These are phyloP conservation scores for Lanmaoa rubissima DNA, from an alignment of 768 basidiomycete genomes.

Conservation along the genomic window DNA sequence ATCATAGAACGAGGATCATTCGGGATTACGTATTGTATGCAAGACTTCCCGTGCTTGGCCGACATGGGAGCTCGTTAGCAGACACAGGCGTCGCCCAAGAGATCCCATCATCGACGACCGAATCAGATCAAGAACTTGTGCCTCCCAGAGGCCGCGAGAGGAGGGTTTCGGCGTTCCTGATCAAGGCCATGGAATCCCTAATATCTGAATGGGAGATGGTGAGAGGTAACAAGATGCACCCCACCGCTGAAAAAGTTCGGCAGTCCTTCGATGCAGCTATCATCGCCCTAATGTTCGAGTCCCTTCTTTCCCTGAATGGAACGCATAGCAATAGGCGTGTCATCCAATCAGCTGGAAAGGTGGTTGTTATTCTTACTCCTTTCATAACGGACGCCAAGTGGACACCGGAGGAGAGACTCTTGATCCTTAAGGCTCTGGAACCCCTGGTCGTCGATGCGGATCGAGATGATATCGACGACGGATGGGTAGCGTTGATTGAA, in stretches of 20 bases:
- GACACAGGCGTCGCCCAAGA: not conserved
- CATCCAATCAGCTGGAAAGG: conserved; percentile 61
- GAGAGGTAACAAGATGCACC: conserved; percentile 33
- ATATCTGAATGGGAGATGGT: conserved; percentile 46
- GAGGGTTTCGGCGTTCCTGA: conserved; percentile 58
- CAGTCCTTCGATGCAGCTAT: conserved; percentile 68
- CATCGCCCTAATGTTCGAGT: conserved; percentile 66
- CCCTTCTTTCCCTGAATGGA: conserved; percentile 62
- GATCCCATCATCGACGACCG: conserved; percentile 2
- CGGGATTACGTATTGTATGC: conserved; percentile 70
- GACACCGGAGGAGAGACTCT: conserved; percentile 59
- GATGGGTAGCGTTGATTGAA: conserved; percentile 48
- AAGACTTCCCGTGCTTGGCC: conserved; percentile 47
- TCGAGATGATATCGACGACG: conserved; percentile 22
- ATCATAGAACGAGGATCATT: conserved; percentile 55
- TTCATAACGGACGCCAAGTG: conserved; percentile 43
- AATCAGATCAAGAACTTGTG: conserved; percentile 34
- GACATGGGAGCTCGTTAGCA: conserved; percentile 4
- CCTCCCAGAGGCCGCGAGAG: conserved; percentile 58
- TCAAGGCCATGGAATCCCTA: conserved; percentile 58
- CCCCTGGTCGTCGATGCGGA: conserved; percentile 52
- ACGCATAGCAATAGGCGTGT: conserved; percentile 56
- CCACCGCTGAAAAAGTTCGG: conserved; percentile 63
- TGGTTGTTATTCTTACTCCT: conserved; percentile 43
- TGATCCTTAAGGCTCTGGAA: conserved; percentile 65